These are phyloP conservation scores for Echinosophora koreensis DNA, from an alignment of 306 rosid species.

Conservation along the genomic window DNA sequence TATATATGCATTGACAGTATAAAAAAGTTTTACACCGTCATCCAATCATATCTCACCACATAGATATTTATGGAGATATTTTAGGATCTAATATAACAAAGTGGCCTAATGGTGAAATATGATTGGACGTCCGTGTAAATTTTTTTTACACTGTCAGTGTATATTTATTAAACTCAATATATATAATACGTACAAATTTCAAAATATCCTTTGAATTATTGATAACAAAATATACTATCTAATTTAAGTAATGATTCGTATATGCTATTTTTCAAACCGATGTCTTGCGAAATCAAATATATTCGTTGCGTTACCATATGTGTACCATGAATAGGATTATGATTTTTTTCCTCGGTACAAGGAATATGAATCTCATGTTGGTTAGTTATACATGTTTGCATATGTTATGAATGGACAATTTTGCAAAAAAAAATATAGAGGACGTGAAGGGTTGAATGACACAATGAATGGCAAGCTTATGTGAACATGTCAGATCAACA, in stretches of 20 bases:
- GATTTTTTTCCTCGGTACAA: neutral
- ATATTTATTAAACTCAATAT: too few relatives aligned
- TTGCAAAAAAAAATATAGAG: neutral
- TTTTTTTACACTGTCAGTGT: too few relatives aligned
- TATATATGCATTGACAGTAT: too few relatives aligned
- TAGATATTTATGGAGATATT: too few relatives aligned
- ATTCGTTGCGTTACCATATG: neutral
- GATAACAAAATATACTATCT: neutral
- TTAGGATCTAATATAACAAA: too few relatives aligned
- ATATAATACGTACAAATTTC: neutral
- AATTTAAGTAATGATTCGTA: neutral
- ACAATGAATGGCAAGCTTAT: constrained; percentile 12
- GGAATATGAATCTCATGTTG: constrained; percentile 8
- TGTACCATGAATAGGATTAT: constrained; percentile 8
- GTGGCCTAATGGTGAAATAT: too few relatives aligned
- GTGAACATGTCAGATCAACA: constrained; percentile 10
- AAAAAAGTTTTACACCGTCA: too few relatives aligned
- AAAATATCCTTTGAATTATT: neutral
- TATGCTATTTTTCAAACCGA: neutral
- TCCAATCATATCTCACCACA: too few relatives aligned
- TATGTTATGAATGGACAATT: neutral
- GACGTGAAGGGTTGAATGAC: constrained; percentile 10
- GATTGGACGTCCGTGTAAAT: too few relatives aligned
- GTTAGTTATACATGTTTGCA: constrained; percentile 29
- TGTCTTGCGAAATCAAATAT: constrained; percentile 9